Base-by-base conservation (phyloP, 371 early-diverging fungal species). In the Encephalitozoon cuniculi region DNA sequence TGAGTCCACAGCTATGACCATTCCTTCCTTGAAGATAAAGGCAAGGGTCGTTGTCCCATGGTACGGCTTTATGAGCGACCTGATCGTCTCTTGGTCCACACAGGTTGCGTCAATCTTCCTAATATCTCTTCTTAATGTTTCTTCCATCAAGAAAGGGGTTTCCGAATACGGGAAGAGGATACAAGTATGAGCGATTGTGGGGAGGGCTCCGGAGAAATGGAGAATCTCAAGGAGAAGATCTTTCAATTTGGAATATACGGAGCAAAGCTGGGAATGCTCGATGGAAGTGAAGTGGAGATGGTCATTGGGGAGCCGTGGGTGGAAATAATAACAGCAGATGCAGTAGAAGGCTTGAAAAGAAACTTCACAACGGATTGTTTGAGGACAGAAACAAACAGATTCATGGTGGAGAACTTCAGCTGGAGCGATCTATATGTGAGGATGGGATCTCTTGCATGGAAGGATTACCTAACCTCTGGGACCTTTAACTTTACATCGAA, bases 21-120 rank as follows among this genome's bases (percentile, higher is more conserved):
- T 92, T 67, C 99, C 99, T 44, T 90, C 90, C 74, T 92, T 89
- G 84, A 94, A 96, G 83, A 93, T 90, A 88, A 99, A 97, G 34
- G 97, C 96, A 32, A 97, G 87, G 0, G 98, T 99, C 4, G 99
- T 99, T 21, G 99, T 99, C 81, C 99, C 99, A 82, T 99, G 92
- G 41, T 70, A 54, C 25, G 82, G 82, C 67, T 70, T 73, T 54
- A 75, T 64, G 6, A 64, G 9, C 1, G 44, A 39, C 11, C 25
- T 28, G 43, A 81, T 41, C n/a, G 64, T 18, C 5, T 25, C 18
- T 21, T 54, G 52, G 46, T 75, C 66, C 25, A 75, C 39, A 15
- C 44, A 52, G 3, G 26, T 64, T 18, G 64, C 7, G 4, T 71
- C 71, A 12, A 78, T 49, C 21, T 46, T 66, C 11, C 52, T 34